Evolutionary conservation across 192 early-diverging fungal species (phyloP), one percentile per base, ranked within the genome.

Genomic region (Entomortierella chlamydospora): DNA sequence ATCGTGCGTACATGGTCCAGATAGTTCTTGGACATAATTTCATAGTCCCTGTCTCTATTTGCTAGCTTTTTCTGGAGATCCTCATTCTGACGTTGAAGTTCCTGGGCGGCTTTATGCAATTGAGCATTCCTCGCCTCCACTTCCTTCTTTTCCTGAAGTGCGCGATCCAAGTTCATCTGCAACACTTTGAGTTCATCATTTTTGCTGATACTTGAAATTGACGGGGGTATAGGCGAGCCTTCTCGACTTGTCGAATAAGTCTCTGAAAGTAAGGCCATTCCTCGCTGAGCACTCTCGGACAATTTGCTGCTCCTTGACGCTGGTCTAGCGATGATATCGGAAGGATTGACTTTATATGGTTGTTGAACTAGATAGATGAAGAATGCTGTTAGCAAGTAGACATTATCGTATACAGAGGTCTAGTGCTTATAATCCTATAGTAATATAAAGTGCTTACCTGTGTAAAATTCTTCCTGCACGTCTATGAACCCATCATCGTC

Each of bases 11-110:
- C 68, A 25, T 70, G 76, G 10, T 79, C 76, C 53, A 79, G 50
- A 55, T 66, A 79, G 57, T 79, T 79, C 57, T 70, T 79, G 34
- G 76, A 79, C 76, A 79, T 79, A 42, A 61, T 28, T 8, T 79
- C 62, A 47, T 79, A 79, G n/a, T 79, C 76, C 47, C 54, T 34
- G 6, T 79, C 55, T 18, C 45, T 68, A 5, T 60, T 70, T 18
- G 37, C 63, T 18, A 66, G 23, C n/a, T 70, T 79, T 34, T 29
- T 29, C n/a, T 65, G 57, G 18, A 70, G 61, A 1, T 79, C 45
- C 45, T 47, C 10, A 17, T 70, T 55, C 42, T 66, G 55, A 13
- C 31, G 54, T 4, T 41, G 30, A 20, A 79, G 57, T 2, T 70
- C 68, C 8, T 66, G 39, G 29, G 41, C 43, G 25, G 76, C 57